Base-by-base conservation (phyloP, 1,284 basidiomycete species). In the Polyporus tsugae region DNA sequence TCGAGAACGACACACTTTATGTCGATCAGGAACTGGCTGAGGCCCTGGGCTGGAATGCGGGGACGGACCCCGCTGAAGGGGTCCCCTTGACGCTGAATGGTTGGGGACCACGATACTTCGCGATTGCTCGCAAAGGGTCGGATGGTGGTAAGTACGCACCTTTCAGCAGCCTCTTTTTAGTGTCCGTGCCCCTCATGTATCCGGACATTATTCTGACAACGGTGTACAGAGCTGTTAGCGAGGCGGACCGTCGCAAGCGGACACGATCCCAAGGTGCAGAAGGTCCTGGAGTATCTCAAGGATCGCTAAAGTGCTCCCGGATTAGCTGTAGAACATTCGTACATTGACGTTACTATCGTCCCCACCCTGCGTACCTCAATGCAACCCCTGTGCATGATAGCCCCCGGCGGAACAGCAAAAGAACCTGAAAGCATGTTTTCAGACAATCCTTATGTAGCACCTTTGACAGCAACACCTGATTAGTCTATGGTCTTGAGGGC, bases 1-100 rank as follows among this genome's bases (percentile, higher is more conserved):
- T 77, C 33, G 76, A 77, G 62, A 73, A 73, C 66, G 70, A 68
- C 9, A 77, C 75, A 15, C 64, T 77, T 39, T 77, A 76, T 57
- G 46, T 76, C 38, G 71, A 74, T 60, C 67, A 72, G 59, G 49
- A 60, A 1, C 61, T 77, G 7, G 76, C 74, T 9, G 73, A 75
- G 46, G 74, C 73, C 11, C 71, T 77, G 1, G 75, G 74, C 13
- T 77, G 75, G 76, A 67, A 52, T 4, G 36, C 70, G 46, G 61
- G 38, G 19, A n/a, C n/a, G 15, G 10, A 33, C 9, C 19, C 41
- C 15, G 60, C 29, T 1, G 58, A 70, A 7, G 68, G 74, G 11
- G 66, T 73, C 5, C 46, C 72, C 0, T 62, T 74, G 41, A 73
- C 75, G 1, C 69, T 75, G 6, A 72, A 64, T 41, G 75, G 74